Evolutionary conservation across 2,329 filamentous ascomycete species (phyloP), one percentile per base, ranked within the genome.

Genomic region (Colletotrichum echinochloae): DNA sequence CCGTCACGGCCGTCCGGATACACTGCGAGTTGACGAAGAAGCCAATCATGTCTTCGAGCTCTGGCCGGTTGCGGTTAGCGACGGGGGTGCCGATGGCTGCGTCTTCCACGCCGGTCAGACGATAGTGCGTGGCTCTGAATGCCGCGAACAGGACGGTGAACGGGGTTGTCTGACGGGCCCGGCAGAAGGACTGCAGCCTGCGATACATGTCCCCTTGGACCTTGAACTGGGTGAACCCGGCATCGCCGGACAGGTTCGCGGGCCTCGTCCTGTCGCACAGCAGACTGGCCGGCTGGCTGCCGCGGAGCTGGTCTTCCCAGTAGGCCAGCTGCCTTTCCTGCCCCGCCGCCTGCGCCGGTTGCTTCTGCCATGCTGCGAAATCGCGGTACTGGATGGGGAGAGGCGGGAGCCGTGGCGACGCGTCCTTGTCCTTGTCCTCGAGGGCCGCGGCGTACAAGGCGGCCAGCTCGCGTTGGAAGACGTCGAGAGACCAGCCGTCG

Each of bases 261-360:
- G 75, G 75, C 0, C 75, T 59, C 0, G 74, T 49, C 11, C 70
- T 65, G 33, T 66, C 59, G 0, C 28, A 48, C 1, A 61, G 44
- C 4, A 61, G 28, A 14, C 48, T 51, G 33, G 59, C 59, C n/a
- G 59, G 59, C 20, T 48, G 48, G 44, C 59, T 61, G 23, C 81
- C 75, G 62, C 87, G 85, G 7, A 66, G 63, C n/a, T 61, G 52
- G 11, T 49, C 54, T 39, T 49, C 37, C 63, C 63, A 66, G 37
- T 60, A 66, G 0, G 54, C 44, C 9, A 60, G 55, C 5, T 60
- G 63, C 2, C 44, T 26, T 20, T 66, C 44, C 1, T 59, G 35
- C 23, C 51, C 55, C 28, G 46, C 46, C 26, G n/a, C 35, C 18
- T 66, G 63, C 1, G 20, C 20, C 37, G 37, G 20, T 30, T 44